Conservation (phyloP, 2,329 filamentous ascomycete species). For the Cadophora sp. region DNA sequence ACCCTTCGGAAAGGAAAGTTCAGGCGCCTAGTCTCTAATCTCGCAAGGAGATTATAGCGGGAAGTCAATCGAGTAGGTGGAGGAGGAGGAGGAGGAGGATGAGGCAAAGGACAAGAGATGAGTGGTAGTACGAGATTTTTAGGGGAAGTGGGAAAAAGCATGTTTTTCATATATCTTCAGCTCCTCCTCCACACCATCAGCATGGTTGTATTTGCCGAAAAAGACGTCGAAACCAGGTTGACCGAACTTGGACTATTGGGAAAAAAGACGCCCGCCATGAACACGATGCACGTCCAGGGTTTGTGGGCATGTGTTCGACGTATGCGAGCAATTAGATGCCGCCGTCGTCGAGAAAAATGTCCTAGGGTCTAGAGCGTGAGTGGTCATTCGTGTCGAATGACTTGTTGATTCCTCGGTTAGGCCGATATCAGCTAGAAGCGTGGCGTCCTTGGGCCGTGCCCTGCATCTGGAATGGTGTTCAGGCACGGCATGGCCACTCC, state of each 20-base stretch:
- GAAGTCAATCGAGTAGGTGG: slow-evolving; percentile 5
- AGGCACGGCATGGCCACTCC: slow-evolving; percentile 1
- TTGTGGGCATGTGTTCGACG: neutral
- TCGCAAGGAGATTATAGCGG: neutral
- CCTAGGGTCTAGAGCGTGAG: neutral
- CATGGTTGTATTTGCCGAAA: neutral
- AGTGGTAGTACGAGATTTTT: neutral
- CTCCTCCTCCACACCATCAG: neutral
- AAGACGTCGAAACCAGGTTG: neutral
- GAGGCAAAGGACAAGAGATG: neutral
- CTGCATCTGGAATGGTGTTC: slow-evolving; percentile 5
- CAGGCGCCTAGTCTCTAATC: neutral
- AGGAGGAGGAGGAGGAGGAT: neutral
- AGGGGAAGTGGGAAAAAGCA: neutral
- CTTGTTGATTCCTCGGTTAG: slow-evolving; percentile 10
- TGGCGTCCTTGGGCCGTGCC: slow-evolving; percentile 8
- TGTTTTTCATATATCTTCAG: slow-evolving; percentile 13
- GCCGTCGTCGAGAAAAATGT: neutral
- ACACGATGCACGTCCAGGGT: neutral
- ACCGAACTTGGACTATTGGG: neutral
- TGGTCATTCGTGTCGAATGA: neutral
- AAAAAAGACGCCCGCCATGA: slow-evolving; percentile 9
- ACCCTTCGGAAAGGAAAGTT: neutral
- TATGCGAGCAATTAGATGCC: slow-evolving; percentile 4
- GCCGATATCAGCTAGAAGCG: slow-evolving; percentile 13